Conservation (phyloP, 441 rosid genomes). For the Eutrema salsugineum region DNA sequence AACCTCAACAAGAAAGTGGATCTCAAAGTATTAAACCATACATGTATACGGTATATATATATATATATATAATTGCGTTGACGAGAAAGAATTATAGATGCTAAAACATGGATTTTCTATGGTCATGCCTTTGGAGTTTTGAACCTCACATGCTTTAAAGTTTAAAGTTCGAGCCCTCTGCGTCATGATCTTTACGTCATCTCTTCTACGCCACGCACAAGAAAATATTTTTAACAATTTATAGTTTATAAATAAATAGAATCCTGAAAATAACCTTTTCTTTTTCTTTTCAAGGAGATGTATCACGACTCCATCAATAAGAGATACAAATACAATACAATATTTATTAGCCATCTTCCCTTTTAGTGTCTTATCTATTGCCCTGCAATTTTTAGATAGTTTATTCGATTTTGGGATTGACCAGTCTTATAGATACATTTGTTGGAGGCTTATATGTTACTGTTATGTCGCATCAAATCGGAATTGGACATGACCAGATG, state of each 20-base stretch:
- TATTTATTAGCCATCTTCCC: conserved; percentile 7
- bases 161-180: conserved; percentile 23
- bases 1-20: conserved; percentile 7
- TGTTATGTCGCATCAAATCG: conserved; percentile 26
- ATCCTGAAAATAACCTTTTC: neutral
- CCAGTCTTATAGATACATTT: neutral
- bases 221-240: neutral
- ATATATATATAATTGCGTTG: neutral
- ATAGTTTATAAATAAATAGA: neutral
- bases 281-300: neutral
- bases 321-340: neutral
- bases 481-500: conserved; percentile 18
- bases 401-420: neutral
- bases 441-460: conserved; percentile 26
- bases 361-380: conserved; percentile 1
- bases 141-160: conserved; percentile 21
- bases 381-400: neutral
- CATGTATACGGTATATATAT: neutral
- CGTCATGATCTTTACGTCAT: conserved; percentile 22
- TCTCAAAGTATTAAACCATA: neutral
- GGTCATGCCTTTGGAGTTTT: conserved; percentile 7
- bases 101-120: neutral
- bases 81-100: neutral
- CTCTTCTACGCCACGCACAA: neutral
- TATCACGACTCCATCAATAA: conserved; percentile 6